phyloP scores from a whole-genome alignment of 164 flowering plant species.

The Santalum album region DNA sequence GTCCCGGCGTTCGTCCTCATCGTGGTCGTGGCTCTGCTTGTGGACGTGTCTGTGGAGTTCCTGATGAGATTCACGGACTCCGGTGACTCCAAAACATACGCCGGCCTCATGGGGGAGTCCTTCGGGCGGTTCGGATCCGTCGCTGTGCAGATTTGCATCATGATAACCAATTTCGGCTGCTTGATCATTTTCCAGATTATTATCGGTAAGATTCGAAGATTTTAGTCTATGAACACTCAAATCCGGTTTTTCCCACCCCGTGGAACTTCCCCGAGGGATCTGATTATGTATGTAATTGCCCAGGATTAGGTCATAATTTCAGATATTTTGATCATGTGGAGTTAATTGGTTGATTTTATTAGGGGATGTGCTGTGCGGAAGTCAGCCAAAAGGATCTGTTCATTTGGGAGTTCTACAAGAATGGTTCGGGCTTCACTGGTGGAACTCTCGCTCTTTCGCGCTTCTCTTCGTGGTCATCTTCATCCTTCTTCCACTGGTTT shows the following conservation, averaged over 20 bases:
- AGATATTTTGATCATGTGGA: too few relatives aligned
- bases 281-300: too few relatives aligned
- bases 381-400: slow-evolving; percentile 26
- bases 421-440: slow-evolving; percentile 91
- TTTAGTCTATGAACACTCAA: too few relatives aligned
- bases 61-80: slow-evolving; percentile 55
- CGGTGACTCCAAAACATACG: slow-evolving; percentile 55
- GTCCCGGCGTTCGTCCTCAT: slow-evolving; percentile 59
- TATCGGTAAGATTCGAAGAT: slow-evolving; percentile 76
- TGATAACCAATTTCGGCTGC: slow-evolving; percentile 59
- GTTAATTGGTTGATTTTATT: slow-evolving; percentile 2
- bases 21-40: slow-evolving; percentile 43
- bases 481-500: slow-evolving; percentile 62
- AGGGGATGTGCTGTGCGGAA: slow-evolving; percentile 89
- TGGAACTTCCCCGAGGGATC: too few relatives aligned
- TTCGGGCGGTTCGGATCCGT: slow-evolving; percentile 62
- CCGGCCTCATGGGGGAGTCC: slow-evolving; percentile 75
- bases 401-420: slow-evolving; percentile 78
- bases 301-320: too few relatives aligned
- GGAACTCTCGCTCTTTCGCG: slow-evolving; percentile 52
- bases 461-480: slow-evolving; percentile 38
- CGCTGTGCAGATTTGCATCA: slow-evolving; percentile 58
- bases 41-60: slow-evolving; percentile 63
- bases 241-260: too few relatives aligned
- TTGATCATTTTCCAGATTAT: slow-evolving; percentile 69